Base-by-base conservation (phyloP, 805 yeast species). In the Lipomyces yamadae region DNA sequence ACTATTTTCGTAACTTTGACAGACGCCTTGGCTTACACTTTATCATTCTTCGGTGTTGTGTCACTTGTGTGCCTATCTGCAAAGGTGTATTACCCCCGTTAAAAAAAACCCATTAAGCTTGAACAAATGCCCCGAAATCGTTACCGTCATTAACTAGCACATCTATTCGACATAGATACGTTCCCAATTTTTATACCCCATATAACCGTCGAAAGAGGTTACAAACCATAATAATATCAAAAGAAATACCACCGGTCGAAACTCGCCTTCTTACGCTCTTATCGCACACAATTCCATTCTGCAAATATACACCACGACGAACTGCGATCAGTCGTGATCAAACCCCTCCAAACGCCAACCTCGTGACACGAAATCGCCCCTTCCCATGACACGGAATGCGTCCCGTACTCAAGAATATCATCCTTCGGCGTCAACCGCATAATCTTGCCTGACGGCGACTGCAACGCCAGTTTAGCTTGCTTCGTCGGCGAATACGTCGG, bases 381-480 rank as follows among this genome's bases (percentile, higher is more conserved):
- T 67, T 84, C 88, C 86, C 88, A 91, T 0, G 82, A 76, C 0
- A 62, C 42, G 45, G 29, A 29, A 57, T 24, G 33, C 55, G 29
- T 69, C 37, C 73, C 73, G 10, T 68, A 73, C 53, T 81, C 83
- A 3, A 84, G 89, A 50, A 79, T 79, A 65, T 85, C 83, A 13
- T 76, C 76, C 45, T 56, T 64, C 30, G 50, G 8, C 24, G 45
- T 53, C 63, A 93, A 78, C 72, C 88, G 86, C 71, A 83, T 84
- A 67, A 90, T 85, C 69, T 88, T 87, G 0, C 97, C 97, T 1
- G 90, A 85, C 1, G 99, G 99, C 0, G 95, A 84, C 74, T 92
- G 92, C 18, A 94, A 78, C 0, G 89, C 93, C 61, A 91, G 75
- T 68, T 88, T 85, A 65, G 83, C 81, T 55, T 37, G 64, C 56